Evolutionary conservation across 495 filamentous ascomycete genomes (phyloP).

Genomic region (Xanthoparmelia taractica): DNA sequence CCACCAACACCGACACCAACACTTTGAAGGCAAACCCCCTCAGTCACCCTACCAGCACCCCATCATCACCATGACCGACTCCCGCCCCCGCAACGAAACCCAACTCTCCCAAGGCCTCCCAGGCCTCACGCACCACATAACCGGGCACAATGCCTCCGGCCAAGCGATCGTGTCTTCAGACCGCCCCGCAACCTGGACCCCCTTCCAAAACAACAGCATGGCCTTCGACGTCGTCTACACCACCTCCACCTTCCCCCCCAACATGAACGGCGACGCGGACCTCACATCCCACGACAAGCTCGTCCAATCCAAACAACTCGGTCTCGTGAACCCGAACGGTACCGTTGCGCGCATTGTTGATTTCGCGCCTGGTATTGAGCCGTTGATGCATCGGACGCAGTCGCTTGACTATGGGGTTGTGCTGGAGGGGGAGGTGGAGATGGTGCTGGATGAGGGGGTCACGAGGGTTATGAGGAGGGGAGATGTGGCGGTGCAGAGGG

Average conservation of each 20-base stretch:
- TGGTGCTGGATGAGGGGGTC: constrained; percentile 55
- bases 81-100: constrained; percentile 15
- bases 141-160: constrained; percentile 34
- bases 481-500: constrained; percentile 58
- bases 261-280: constrained; percentile 47
- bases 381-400: constrained; percentile 59
- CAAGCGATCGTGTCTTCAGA: constrained; percentile 30
- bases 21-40: background rate
- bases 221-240: constrained; percentile 36
- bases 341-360: constrained; percentile 26
- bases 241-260: constrained; percentile 43
- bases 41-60: constrained; percentile 16
- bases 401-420: constrained; percentile 71
- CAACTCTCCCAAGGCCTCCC: constrained; percentile 21
- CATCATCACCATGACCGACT: constrained; percentile 17
- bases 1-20: too few relatives aligned
- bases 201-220: constrained; percentile 25
- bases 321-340: constrained; percentile 28
- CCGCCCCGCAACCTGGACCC: constrained; percentile 21
- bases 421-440: constrained; percentile 62
- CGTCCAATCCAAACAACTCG: constrained; percentile 26
- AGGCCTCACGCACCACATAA: constrained; percentile 32
- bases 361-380: constrained; percentile 19
- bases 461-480: constrained; percentile 48
- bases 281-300: constrained; percentile 31